Base-by-base conservation (phyloP, 148 eudicot genomes). In the Oxyria digyna region DNA sequence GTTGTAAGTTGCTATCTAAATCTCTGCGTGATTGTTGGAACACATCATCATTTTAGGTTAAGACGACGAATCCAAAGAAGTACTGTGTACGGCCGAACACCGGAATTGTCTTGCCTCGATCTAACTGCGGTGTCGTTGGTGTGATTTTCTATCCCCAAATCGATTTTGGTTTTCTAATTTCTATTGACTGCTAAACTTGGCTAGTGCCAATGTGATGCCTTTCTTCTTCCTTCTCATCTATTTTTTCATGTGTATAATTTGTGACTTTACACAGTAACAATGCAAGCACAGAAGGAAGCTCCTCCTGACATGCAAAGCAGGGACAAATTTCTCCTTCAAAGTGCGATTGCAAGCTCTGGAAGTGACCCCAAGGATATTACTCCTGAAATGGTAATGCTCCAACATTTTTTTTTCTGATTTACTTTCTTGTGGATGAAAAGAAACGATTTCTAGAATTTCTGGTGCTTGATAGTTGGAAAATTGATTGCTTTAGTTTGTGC, bases 71-170 rank as follows among this genome's bases (percentile, higher is more conserved):
- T 78, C 96, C 96, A 2, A 89, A 85, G 85, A 89, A 89, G 76
- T 89, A 89, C 49, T 87, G 89, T 38, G 96, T 87, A 80, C 86
- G 96, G 38, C 96, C 96, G 0, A 89, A 89, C 67, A 85, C 88
- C 3, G 92, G 96, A 33, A 67, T 89, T 38, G 85, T 89, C 70
- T 49, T 70, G 78, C 96, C 96, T 12, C 82, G 82, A 72, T 82
- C 90, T 48, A 82, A 85, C 37, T 85, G 92, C 54, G 87, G 87
- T 32, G 69, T 89, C 35, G 72, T 69, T 77, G 96, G 96, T 89
- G 40, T 38, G 69, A 42, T 4, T 26, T 49, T 21, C 64, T 54
- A 54, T 23, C 13, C 68, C 68, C 45, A 18, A 37, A n/a, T 41
- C 23, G 38, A 27, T 42, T 42, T 8, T 27, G 43, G 38, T 18